These are phyloP conservation scores for Melanogaster broomeanus DNA, from an alignment of 768 basidiomycete species.

Conservation along the genomic window DNA sequence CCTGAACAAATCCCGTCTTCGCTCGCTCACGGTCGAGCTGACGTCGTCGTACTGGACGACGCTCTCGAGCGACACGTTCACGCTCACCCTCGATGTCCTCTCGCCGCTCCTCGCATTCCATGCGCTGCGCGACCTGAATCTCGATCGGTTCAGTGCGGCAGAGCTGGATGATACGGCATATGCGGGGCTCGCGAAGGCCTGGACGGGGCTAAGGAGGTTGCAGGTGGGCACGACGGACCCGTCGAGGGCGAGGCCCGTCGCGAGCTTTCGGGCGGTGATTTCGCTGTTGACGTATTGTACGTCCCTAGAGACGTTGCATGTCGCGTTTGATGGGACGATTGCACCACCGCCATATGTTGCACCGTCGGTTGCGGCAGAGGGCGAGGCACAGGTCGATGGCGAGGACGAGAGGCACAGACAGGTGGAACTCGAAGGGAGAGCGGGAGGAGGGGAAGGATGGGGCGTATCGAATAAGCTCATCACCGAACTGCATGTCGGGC, in stretches of 20 bases:
- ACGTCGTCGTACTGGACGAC: conserved; percentile 31
- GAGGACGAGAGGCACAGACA: not conserved
- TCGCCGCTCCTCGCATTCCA: conserved; percentile 16
- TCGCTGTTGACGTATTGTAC: conserved; percentile 21
- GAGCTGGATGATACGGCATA: conserved; percentile 22
- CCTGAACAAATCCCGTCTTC: conserved; percentile 12
- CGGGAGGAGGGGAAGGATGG: conserved; percentile 8
- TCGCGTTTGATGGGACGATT: conserved; percentile 23
- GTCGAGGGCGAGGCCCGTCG: conserved; percentile 15
- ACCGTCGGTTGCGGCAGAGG: not conserved
- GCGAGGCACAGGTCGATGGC: not conserved
- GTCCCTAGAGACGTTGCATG: conserved; percentile 15
- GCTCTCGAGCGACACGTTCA: conserved; percentile 22
- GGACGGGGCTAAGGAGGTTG: conserved; percentile 13
- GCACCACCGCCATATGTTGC: not conserved
- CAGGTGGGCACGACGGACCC: conserved; percentile 22
- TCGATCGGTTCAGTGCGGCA: conserved; percentile 19
- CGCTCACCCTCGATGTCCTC: conserved; percentile 15
- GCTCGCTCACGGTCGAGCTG: conserved; percentile 18
- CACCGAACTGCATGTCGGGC: conserved; percentile 18
- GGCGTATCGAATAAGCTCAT: conserved; percentile 18
- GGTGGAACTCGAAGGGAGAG: not conserved
- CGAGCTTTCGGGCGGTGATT: conserved; percentile 20
- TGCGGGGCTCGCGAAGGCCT: conserved; percentile 8
- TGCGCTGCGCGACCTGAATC: conserved; percentile 15